Evolutionary conservation across 805 yeast species (phyloP).

Genomic region (Tetrapisispora phaffii): DNA sequence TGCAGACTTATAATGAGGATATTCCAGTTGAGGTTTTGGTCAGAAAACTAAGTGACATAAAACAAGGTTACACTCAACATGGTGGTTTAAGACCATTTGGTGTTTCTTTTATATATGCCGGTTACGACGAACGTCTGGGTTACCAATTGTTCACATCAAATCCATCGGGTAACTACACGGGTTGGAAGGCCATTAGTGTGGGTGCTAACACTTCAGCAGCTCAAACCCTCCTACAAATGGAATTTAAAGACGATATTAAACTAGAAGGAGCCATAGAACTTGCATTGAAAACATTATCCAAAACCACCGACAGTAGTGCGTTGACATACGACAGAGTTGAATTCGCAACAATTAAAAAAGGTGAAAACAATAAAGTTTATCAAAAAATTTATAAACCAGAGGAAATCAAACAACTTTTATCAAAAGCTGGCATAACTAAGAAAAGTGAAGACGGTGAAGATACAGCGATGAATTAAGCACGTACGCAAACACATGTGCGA

Average conservation of each 20-base stretch:
- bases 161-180: conserved; percentile 95
- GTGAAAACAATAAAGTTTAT: conserved; percentile 40
- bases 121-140: conserved; percentile 80
- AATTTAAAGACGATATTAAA: conserved; percentile 72
- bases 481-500: background rate
- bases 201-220: conserved; percentile 97
- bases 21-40: conserved; percentile 91
- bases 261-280: conserved; percentile 72
- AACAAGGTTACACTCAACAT: conserved; percentile 97
- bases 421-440: conserved; percentile 57
- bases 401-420: conserved; percentile 66
- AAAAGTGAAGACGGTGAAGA: conserved; percentile 35
- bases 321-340: conserved; percentile 86
- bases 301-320: conserved; percentile 85
- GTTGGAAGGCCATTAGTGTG: conserved; percentile 96
- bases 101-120: conserved; percentile 92
- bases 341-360: conserved; percentile 66
- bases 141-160: conserved; percentile 91
- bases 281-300: conserved; percentile 83
- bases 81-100: conserved; percentile 99
- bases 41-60: conserved; percentile 79
- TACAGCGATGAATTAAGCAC: conserved; percentile 6
- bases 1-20: conserved; percentile 81
- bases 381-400: conserved; percentile 72
- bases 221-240: conserved; percentile 90